Conservation (phyloP, 768 basidiomycete genomes). For the Wakefieldia striispora region DNA sequence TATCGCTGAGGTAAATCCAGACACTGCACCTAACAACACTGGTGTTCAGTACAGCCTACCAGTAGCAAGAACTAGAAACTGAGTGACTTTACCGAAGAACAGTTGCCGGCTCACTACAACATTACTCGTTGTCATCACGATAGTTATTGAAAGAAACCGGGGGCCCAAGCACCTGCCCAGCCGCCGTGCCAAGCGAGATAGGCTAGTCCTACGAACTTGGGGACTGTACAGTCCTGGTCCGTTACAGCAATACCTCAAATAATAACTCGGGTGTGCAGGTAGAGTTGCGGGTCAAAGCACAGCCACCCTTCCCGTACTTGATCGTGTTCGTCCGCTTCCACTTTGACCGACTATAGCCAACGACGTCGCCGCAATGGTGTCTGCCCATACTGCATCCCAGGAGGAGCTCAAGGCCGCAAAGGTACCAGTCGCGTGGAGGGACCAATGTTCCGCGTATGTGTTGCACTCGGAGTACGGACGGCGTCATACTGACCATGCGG, state of each 20-base stretch:
- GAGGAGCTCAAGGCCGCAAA: conserved; percentile 70
- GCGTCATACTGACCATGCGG: background rate
- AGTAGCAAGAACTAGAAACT: background rate
- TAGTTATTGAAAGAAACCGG: too few relatives aligned
- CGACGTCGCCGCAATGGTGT: conserved; percentile 48
- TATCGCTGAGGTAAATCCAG: conserved; percentile 74
- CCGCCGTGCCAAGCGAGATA: too few relatives aligned
- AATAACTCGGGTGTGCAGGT: too few relatives aligned
- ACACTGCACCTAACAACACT: conserved; percentile 57
- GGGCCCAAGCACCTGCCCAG: too few relatives aligned
- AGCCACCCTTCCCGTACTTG: conserved; percentile 16
- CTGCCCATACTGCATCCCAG: conserved; percentile 79
- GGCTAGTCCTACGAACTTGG: too few relatives aligned
- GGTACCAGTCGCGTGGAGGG: conserved; percentile 83
- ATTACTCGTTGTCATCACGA: conserved; percentile 5
- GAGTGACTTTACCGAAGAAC: conserved; percentile 23
- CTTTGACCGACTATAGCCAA: background rate
- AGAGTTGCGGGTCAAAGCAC: conserved; percentile 3
- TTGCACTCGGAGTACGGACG: background rate
- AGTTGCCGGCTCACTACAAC: conserved; percentile 26
- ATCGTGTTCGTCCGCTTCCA: background rate
- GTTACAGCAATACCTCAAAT: too few relatives aligned
- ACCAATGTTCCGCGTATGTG: conserved; percentile 87
- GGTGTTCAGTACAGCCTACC: background rate
- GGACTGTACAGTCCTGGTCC: too few relatives aligned